Conservation (phyloP, 495 filamentous ascomycete genomes). For the Aspergillus cavernicola region DNA sequence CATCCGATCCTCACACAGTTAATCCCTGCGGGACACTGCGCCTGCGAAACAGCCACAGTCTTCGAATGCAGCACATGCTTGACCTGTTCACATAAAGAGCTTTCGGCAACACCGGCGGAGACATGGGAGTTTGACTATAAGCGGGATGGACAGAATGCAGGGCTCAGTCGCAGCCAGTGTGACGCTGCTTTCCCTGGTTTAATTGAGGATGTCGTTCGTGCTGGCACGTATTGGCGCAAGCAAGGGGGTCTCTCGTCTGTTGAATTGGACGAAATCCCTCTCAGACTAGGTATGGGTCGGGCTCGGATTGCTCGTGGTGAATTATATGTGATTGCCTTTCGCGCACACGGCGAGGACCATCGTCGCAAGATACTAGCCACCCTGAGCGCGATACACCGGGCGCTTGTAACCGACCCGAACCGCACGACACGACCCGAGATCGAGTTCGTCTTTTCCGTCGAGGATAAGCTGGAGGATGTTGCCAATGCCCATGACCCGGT, state of each 20-base stretch:
- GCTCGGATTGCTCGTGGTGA: constrained; percentile 32
- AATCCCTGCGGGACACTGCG: constrained; percentile 40
- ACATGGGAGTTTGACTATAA: constrained; percentile 34
- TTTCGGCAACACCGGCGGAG: constrained; percentile 9
- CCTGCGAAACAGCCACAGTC: constrained; percentile 38
- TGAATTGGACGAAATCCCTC: constrained; percentile 28
- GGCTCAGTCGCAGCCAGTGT: constrained; percentile 36
- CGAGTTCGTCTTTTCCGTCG: constrained; percentile 55
- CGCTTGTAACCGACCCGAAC: constrained; percentile 39
- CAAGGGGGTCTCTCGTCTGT: constrained; percentile 26
- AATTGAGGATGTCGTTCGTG: constrained; percentile 42
- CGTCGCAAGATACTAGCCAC: constrained; percentile 43
- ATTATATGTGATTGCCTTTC: constrained; percentile 35
- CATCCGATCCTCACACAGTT: constrained; percentile 37
- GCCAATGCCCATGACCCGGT: constrained; percentile 43
- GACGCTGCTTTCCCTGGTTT: constrained; percentile 43
- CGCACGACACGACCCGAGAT: constrained; percentile 54
- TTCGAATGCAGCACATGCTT: constrained; percentile 41
- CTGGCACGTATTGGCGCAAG: constrained; percentile 28
- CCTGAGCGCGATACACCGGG: constrained; percentile 44
- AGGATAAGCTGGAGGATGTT: constrained; percentile 47
- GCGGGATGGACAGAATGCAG: constrained; percentile 37
- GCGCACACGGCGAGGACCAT: constrained; percentile 36
- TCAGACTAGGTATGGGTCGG: constrained; percentile 34
- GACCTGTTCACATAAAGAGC: constrained; percentile 25